phyloP scores from a whole-genome alignment of 2,329 filamentous ascomycete genomes.

The Raffaelea arxii region DNA sequence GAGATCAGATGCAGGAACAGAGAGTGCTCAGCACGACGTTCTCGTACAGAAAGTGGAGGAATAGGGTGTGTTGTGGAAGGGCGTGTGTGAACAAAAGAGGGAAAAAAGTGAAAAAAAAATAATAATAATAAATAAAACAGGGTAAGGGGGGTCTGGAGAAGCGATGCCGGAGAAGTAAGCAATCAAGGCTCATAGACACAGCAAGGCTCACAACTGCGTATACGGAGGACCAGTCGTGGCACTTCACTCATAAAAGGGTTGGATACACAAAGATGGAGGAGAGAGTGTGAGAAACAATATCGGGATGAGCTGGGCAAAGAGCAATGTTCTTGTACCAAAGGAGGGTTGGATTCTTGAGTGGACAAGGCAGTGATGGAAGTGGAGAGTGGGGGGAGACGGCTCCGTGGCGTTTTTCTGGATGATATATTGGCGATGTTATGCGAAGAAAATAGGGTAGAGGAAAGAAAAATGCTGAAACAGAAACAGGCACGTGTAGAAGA shows the following conservation, averaged over 20 bases:
- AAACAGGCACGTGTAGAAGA: slow-evolving; percentile 1
- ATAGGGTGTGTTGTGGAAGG: no score
- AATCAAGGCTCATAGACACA: no score
- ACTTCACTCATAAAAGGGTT: no score
- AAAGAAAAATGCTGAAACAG: background rate
- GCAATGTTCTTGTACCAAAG: slow-evolving; percentile 1
- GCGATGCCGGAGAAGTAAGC: background rate
- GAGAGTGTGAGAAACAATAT: no score
- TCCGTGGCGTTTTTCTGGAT: background rate
- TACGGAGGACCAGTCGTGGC: no score
- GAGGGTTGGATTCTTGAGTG: background rate
- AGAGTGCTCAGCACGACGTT: no score
- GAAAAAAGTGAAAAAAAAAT: background rate
- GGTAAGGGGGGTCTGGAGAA: background rate
- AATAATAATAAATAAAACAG: background rate
- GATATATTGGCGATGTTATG: background rate
- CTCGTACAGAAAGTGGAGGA: no score
- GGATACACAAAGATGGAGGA: no score
- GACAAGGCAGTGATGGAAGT: slow-evolving; percentile 5
- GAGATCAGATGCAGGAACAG: slow-evolving; percentile 14
- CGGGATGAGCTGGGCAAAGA: no score
- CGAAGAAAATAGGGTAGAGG: background rate
- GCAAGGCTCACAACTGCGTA: no score
- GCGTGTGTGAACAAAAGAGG: slow-evolving; percentile 1
- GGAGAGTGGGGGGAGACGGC: slow-evolving; percentile 1